Evolutionary conservation across 805 yeast species (phyloP), one percentile per base, ranked within the genome.

Genomic region (Teunomyces lycoperdinae): DNA sequence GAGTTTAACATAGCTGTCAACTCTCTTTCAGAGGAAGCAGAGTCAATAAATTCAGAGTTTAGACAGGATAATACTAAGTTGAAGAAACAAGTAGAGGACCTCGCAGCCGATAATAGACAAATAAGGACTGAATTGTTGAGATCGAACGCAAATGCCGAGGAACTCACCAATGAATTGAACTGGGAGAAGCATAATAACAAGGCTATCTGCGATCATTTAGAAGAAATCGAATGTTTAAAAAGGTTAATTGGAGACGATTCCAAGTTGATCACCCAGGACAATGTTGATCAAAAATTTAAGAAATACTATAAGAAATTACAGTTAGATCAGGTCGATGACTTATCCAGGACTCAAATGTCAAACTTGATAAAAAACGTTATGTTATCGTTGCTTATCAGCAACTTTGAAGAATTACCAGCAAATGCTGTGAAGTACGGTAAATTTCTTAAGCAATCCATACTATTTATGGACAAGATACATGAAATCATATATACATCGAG

Each of bases 401-500:
- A 64, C 46, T 62, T 58, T 41, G 64, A 59, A 44, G 56, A 60
- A 39, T 54, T 69, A 6, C 68, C 70, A 10, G 38, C 43, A 4
- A 61, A 62, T 36, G 48, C 66, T 4, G 57, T 56, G 27, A 61
- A 61, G 46, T 57, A 63, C 36, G 70, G 70, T 3, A 54, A 54
- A 14, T 66, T 58, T 49, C 46, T 70, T 32, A 51, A 58, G 26
- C 27, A 62, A 14, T 50, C 67, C 3, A 47, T 54, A 27, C 41
- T 48, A 13, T 73, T 73, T 46, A 50, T 72, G 43, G 74, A 71
- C 54, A 42, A 54, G 5, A 42, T 70, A 13, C 77, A 73, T 49
- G 55, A 46, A 4, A 28, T 26, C 11, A 40, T 71, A 6, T 71
- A 70, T 43, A 46, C 42, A 20, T 51, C 52, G 11, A 50, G 56